phyloP scores from a whole-genome alignment of 2,329 filamentous ascomycete species.

The Arthrobotrys conoides region DNA sequence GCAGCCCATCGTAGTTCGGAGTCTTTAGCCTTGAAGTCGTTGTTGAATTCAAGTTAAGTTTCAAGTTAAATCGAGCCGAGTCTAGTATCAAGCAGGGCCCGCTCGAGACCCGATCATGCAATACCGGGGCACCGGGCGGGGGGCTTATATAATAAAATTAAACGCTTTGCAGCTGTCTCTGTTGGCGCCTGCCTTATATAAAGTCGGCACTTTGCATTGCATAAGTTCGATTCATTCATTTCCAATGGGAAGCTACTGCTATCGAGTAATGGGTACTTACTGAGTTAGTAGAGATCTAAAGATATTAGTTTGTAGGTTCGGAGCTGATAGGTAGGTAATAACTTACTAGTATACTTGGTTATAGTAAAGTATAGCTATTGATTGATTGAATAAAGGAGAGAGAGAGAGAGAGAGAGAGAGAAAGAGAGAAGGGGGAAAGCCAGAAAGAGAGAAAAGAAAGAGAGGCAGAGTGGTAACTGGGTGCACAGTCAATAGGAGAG shows the following conservation, averaged over 20 bases:
- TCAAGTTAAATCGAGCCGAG: neutral
- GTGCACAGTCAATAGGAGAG: neutral
- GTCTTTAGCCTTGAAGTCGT: neutral
- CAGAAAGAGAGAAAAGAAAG: neutral
- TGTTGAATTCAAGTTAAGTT: neutral
- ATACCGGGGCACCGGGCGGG: neutral
- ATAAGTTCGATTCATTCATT: no score
- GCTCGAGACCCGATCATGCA: neutral
- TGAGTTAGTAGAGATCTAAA: no score
- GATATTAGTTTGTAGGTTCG: no score
- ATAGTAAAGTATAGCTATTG: neutral
- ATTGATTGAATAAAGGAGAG: neutral
- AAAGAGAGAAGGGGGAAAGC: neutral
- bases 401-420: neutral
- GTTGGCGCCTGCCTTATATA: neutral
- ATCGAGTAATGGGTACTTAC: neutral
- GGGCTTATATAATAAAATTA: neutral
- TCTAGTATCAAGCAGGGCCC: neutral
- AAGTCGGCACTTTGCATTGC: no score
- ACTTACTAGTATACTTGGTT: neutral
- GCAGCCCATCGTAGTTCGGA: neutral
- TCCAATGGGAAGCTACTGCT: no score
- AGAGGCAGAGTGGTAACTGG: neutral
- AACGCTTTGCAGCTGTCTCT: constrained; percentile 11
- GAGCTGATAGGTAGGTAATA: neutral